A percentile compares a stretch with the other conserved stretches of the same genome.
Conservation (phyloP, 1,284 basidiomycete genomes). For the Boletellus deceptivus region DNA sequence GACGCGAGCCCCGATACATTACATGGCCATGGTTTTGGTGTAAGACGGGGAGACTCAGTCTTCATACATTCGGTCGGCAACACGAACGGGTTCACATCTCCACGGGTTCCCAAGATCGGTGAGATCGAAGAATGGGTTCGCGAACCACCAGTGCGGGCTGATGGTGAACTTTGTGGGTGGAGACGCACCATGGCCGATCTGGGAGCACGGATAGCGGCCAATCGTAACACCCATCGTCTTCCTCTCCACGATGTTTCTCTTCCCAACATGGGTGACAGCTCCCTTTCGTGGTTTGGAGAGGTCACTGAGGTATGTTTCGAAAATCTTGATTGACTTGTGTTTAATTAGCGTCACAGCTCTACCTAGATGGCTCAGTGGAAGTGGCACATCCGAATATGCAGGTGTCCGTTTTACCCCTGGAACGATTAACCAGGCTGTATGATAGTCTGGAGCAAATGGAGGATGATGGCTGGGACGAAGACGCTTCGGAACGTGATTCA, state of each 20-base stretch:
- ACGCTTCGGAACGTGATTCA: constrained; percentile 40
- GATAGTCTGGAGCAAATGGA: constrained; percentile 78
- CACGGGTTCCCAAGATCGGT: constrained; percentile 73
- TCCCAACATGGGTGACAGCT: constrained; percentile 43
- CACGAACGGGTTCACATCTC: constrained; percentile 65
- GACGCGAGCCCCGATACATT: constrained; percentile 46
- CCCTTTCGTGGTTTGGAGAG: constrained; percentile 73
- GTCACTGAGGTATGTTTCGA: constrained; percentile 56
- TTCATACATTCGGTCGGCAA: constrained; percentile 67
- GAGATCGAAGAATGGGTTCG: constrained; percentile 78
- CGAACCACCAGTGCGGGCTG: constrained; percentile 49
- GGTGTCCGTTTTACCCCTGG: constrained; percentile 51
- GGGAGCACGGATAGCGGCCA: constrained; percentile 56
- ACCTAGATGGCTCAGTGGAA: constrained; percentile 65
- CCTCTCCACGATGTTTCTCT: constrained; percentile 46
- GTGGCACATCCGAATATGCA: constrained; percentile 60
- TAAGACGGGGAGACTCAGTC: constrained; percentile 81
- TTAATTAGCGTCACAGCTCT: constrained; percentile 46
- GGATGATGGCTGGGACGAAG: constrained; percentile 62
- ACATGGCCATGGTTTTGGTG: constrained; percentile 51
- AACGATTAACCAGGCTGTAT: constrained; percentile 67
- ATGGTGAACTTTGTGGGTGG: constrained; percentile 62
- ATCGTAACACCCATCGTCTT: constrained; percentile 39
- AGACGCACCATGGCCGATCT: constrained; percentile 64
- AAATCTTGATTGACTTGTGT: constrained; percentile 1